Evolutionary conservation across 164 flowering plant genomes (phyloP), one percentile per base, ranked within the genome.

Genomic region (Warburgia ugandensis): DNA sequence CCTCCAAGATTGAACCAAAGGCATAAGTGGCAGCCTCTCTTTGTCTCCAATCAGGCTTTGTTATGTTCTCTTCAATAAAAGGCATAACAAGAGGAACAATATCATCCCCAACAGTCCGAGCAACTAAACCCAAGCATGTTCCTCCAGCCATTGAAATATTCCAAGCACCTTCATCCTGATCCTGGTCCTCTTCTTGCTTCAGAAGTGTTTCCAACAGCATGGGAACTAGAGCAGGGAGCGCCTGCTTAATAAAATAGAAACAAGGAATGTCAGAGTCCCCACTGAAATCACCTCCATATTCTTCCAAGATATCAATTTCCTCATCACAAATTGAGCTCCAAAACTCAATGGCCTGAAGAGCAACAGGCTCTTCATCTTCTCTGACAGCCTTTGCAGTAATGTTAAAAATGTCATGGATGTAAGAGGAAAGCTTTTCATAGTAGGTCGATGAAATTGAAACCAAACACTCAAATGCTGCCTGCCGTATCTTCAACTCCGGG

Each of bases 121-220:
- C 81, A 29, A 77, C 82, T 65, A 79, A 65, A 9, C 80, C 81
- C 39, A 79, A 66, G 58, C 85, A 79, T 16, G 85, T 79, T 6
- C 85, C 85, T 20, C 85, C 82, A 50, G 85, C 85, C 85, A 79
- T 79, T 8, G 85, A 74, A 63, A 77, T 61, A 45, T 79, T 79
- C 85, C 85, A 79, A 17, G 75, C 81, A 46, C 78, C 80, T 63
- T 79, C 84, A 59, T 77, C 85, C 54, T 68, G 77, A 71, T 79
- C 80, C 31, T 79, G 81, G 55, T 74, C 85, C 50, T 79, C 85
- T 33, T 79, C 85, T 47, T 79, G 82, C 73, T 77, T 79, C 16
- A 77, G 73, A 0, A 79, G 71, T 20, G 77, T 74, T 59, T 79
- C 85, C 68, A 79, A 51, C 39, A 77, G 46, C 72, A 79, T 46